Percentiles rank a stretch among this genome's conserved stretches.
These are phyloP conservation scores for Asterella californica DNA, from an alignment of 225 moss, liverwort and hornwort species.

Conservation along the genomic window DNA sequence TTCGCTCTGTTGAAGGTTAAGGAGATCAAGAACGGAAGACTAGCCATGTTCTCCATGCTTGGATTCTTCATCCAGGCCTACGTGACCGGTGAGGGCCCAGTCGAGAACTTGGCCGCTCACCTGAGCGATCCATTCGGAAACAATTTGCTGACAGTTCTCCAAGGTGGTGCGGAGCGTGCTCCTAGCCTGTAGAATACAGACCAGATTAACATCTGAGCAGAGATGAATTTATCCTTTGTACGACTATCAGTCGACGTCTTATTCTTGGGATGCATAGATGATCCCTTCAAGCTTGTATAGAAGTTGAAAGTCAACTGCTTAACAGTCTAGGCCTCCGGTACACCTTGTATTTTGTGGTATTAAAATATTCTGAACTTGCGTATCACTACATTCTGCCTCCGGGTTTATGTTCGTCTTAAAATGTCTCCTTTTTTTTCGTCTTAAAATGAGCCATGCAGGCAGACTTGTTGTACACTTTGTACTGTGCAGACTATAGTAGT, in stretches of 20 bases:
- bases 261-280: slow-evolving; percentile 10
- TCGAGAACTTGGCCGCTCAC: slow-evolving; percentile 69
- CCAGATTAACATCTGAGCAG: neutral
- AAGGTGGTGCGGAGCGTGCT: slow-evolving; percentile 54
- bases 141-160: slow-evolving; percentile 68
- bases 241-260: slow-evolving; percentile 11
- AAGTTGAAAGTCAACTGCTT: slow-evolving; percentile 16
- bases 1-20: slow-evolving; percentile 87
- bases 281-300: slow-evolving; percentile 35
- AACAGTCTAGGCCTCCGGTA: slow-evolving; percentile 17
- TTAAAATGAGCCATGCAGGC: too few species aligned
- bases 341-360: slow-evolving; percentile 25
- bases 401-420: neutral
- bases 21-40: slow-evolving; percentile 79
- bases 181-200: slow-evolving; percentile 53
- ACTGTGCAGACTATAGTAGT: too few species aligned
- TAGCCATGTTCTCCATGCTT: slow-evolving; percentile 89
- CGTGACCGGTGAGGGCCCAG: slow-evolving; percentile 72
- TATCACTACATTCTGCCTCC: neutral
- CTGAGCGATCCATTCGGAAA: slow-evolving; percentile 86
- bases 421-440: too few species aligned
- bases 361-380: neutral
- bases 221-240: slow-evolving; percentile 21
- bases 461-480: too few species aligned
- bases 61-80: slow-evolving; percentile 87